These are phyloP conservation scores for Botryosphaeria dothidea DNA, from an alignment of 2,329 filamentous ascomycete genomes.

Conservation along the genomic window DNA sequence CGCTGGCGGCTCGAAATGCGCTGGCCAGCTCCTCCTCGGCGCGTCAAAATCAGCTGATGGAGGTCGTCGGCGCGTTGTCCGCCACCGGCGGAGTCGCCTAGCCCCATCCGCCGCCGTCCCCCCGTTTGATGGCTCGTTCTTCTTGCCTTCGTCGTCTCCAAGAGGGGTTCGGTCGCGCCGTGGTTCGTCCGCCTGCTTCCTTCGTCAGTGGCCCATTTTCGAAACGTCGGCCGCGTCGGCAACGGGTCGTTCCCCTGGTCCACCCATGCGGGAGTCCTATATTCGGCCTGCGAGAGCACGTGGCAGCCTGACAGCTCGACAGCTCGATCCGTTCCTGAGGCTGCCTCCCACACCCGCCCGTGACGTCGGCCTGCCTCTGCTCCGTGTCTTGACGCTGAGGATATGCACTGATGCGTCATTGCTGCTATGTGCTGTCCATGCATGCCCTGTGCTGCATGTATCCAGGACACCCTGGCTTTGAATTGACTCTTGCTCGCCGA, in stretches of 20 bases:
- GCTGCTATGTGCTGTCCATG: neutral
- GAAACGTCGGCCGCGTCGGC: conserved; percentile 8
- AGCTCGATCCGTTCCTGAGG: neutral
- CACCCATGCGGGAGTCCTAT: neutral
- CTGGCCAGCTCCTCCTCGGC: neutral
- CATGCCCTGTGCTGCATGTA: neutral
- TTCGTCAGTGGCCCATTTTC: neutral
- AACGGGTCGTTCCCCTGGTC: neutral
- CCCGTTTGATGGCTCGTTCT: neutral
- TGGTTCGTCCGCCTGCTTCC: neutral
- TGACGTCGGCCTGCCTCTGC: neutral
- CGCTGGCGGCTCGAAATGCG: neutral
- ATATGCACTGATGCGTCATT: neutral
- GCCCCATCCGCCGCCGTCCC: neutral
- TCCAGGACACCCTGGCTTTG: neutral
- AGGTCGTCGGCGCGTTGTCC: too few species aligned
- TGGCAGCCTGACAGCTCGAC: neutral
- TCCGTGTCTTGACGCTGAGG: neutral
- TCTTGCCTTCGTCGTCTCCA: neutral
- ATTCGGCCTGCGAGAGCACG: neutral
- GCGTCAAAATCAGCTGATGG: neutral
- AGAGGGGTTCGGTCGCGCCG: neutral
- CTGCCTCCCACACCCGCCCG: neutral
- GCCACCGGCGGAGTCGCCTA: neutral
- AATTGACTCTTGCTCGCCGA: neutral